A percentile compares a stretch with the other conserved stretches of the same genome.
phyloP scores from a whole-genome alignment of 2,329 filamentous ascomycete genomes.

The Diplodia corticola region DNA sequence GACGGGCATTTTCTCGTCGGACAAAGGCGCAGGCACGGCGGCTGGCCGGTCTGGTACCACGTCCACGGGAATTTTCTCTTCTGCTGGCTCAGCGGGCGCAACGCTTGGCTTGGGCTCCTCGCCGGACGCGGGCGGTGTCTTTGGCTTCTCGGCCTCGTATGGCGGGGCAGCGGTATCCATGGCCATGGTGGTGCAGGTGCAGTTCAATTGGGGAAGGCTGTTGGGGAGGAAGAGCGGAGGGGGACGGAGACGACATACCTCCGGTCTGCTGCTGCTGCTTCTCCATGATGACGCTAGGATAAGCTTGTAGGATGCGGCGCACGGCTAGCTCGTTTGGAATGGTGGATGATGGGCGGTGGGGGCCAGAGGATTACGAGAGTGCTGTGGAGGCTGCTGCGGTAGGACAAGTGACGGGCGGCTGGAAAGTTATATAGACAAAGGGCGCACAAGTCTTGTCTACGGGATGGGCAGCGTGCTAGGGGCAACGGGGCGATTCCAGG shows the following conservation, averaged over 20 bases:
- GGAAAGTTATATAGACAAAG: background rate
- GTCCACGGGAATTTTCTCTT: background rate
- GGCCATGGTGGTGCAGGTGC: background rate
- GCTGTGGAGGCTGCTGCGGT: background rate
- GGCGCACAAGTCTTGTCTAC: background rate
- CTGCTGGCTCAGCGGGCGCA: background rate
- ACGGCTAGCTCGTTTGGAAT: background rate
- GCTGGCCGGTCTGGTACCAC: background rate
- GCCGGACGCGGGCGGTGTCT: background rate
- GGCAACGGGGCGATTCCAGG: background rate
- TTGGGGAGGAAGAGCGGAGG: background rate
- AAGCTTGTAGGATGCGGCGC: background rate
- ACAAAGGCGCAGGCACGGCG: background rate
- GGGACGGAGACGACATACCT: conserved; percentile 4
- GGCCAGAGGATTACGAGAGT: background rate
- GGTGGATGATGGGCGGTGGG: background rate
- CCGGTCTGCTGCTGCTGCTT: conserved; percentile 4
- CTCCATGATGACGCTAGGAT: conserved; percentile 21
- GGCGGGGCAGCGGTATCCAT: background rate
- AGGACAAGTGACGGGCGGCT: background rate
- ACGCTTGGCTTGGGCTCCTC: background rate
- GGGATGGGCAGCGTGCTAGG: background rate
- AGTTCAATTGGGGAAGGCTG: background rate
- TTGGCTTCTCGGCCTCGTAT: background rate
- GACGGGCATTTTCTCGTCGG: conserved; percentile 7